Percentiles rank a stretch among this genome's conserved stretches.
phyloP scores from a whole-genome alignment of 1,284 basidiomycete genomes.

The Irpex sp. region DNA sequence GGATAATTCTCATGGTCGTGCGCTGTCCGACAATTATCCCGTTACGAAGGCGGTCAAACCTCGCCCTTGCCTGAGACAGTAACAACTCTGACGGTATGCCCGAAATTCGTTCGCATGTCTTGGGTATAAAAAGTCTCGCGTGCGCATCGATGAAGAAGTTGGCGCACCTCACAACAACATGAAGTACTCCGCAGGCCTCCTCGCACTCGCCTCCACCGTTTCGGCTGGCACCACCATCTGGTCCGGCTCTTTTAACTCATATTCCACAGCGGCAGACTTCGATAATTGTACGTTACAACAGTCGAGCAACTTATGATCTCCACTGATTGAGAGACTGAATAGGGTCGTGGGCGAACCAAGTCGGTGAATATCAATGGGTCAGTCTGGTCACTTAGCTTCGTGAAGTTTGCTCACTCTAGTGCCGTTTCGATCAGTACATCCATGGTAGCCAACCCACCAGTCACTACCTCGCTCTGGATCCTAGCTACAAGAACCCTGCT shows the following conservation, averaged over 20 bases:
- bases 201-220: constrained; percentile 28
- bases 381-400: not conserved
- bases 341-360: constrained; percentile 60
- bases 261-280: constrained; percentile 42
- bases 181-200: constrained; percentile 19
- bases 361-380: constrained; percentile 59
- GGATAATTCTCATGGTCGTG: constrained; percentile 13
- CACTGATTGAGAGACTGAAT: not conserved
- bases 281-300: constrained; percentile 43
- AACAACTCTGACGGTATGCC: not conserved
- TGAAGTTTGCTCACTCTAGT: constrained; percentile 4
- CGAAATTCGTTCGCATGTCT: constrained; percentile 5
- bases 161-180: constrained; percentile 9
- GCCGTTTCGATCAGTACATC: constrained; percentile 43
- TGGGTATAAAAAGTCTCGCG: constrained; percentile 7
- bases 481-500: constrained; percentile 61
- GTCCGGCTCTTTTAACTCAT: constrained; percentile 51
- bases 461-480: constrained; percentile 48
- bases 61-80: constrained; percentile 13
- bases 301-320: too few species aligned
- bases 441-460: constrained; percentile 52
- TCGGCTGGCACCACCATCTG: constrained; percentile 49
- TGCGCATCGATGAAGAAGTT: not conserved
- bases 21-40: constrained; percentile 25
- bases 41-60: constrained; percentile 17